phyloP scores from a whole-genome alignment of 106 monocot species.

The Agapanthus africanus region DNA sequence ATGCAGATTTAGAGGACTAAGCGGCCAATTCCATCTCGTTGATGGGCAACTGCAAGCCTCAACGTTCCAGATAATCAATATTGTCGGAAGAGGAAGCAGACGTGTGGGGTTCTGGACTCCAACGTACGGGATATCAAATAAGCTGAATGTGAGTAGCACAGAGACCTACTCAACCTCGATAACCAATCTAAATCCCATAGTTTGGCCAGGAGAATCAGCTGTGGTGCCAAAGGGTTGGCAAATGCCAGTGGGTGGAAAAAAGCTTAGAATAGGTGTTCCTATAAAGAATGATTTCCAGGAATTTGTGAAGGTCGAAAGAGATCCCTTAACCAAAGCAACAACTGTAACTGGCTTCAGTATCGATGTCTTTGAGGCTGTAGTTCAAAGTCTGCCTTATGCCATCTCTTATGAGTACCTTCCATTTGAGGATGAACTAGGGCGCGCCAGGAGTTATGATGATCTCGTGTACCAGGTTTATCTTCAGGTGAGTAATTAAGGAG shows the following conservation, averaged over 20 bases:
- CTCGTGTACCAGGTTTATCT: constrained; percentile 37
- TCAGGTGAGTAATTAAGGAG: constrained; percentile 18
- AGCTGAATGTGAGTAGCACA: background rate
- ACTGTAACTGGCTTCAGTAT: constrained; percentile 25
- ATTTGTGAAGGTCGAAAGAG: constrained; percentile 9
- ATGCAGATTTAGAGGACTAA: constrained; percentile 20
- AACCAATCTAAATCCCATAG: background rate
- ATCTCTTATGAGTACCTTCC: constrained; percentile 30
- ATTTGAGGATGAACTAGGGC: background rate
- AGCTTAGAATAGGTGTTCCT: constrained; percentile 24
- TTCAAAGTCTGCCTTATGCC: constrained; percentile 21
- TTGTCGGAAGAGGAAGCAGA: constrained; percentile 14
- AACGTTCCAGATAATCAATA: constrained; percentile 42
- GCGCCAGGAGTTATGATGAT: constrained; percentile 13
- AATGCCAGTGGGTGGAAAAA: constrained; percentile 18
- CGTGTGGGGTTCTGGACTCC: constrained; percentile 38
- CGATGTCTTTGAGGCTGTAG: constrained; percentile 37
- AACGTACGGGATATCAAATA: constrained; percentile 11
- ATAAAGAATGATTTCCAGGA: constrained; percentile 17
- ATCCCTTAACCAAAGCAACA: constrained; percentile 12
- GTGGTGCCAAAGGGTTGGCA: constrained; percentile 24
- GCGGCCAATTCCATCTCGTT: constrained; percentile 29
- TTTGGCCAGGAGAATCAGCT: constrained; percentile 33
- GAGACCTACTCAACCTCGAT: background rate
- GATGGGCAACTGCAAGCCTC: constrained; percentile 31